phyloP scores from a whole-genome alignment of 164 flowering plant species.

The Kingdonia uniflora region DNA sequence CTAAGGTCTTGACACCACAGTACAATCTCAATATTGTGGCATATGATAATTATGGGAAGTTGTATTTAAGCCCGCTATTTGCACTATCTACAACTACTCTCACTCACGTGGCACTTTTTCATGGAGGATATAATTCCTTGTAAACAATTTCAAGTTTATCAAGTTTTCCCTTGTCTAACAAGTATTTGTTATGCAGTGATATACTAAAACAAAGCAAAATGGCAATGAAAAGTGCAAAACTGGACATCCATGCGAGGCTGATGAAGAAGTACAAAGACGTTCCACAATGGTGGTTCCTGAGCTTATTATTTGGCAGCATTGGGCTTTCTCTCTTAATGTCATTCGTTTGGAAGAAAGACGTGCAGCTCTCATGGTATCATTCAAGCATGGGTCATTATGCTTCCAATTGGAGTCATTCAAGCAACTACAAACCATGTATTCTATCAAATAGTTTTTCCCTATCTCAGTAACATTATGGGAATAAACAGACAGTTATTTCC shows the following conservation, averaged over 20 bases:
- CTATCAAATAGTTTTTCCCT: neutral
- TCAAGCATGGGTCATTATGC: constrained; percentile 70
- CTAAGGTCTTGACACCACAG: constrained; percentile 68
- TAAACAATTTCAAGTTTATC: too few relatives aligned
- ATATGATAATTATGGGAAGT: constrained; percentile 66
- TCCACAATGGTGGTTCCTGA: constrained; percentile 78
- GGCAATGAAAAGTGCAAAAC: constrained; percentile 48
- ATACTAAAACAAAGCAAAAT: constrained; percentile 66
- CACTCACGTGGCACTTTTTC: constrained; percentile 75
- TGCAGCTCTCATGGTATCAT: constrained; percentile 79
- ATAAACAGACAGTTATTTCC: too few relatives aligned
- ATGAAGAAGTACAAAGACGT: constrained; percentile 39
- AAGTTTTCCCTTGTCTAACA: neutral
- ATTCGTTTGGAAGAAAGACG: constrained; percentile 60
- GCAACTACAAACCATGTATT: constrained; percentile 94
- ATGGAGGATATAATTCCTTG: constrained; percentile 39
- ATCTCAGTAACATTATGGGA: too few relatives aligned
- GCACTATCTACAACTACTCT: constrained; percentile 88
- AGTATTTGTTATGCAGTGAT: constrained; percentile 38
- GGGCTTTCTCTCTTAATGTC: constrained; percentile 53
- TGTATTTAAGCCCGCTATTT: constrained; percentile 81
- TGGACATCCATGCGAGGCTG: constrained; percentile 60
- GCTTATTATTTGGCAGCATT: constrained; percentile 45
- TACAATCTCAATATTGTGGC: constrained; percentile 63
- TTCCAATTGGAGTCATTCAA: constrained; percentile 93